Percentiles rank a stretch among this genome's conserved stretches.
phyloP scores from a whole-genome alignment of 208 protist genomes.

The Acanthamoeba comandoni region DNA sequence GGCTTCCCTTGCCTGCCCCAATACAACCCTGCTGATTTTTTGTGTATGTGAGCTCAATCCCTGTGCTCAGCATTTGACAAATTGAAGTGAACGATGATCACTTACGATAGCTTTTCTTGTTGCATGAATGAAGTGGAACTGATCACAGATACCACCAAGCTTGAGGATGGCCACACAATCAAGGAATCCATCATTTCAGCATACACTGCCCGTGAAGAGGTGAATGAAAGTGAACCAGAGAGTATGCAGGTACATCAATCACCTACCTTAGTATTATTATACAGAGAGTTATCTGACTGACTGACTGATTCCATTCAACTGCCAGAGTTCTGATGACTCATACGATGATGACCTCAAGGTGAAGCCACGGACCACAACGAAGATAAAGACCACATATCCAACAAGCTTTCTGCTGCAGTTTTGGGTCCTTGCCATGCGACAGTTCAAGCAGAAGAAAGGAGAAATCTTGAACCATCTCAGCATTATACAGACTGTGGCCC shows the following conservation, averaged over 20 bases:
- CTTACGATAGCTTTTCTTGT: no score
- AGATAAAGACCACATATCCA: conserved; percentile 6
- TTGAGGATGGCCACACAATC: background rate
- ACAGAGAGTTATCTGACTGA: background rate
- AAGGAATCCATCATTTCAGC: background rate
- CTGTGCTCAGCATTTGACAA: background rate
- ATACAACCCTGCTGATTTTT: conserved; percentile 79
- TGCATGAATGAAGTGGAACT: background rate
- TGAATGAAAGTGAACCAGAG: conserved; percentile 27
- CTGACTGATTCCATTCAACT: background rate
- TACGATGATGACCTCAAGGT: background rate
- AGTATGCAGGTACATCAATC: conserved; percentile 8
- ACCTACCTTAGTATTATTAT: background rate
- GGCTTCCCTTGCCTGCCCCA: background rate
- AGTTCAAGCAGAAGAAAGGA: conserved; percentile 73
- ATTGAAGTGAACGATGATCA: no score
- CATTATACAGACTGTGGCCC: conserved; percentile 62
- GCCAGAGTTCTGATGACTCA: background rate
- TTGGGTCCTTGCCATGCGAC: conserved; percentile 65
- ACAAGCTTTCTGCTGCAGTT: conserved; percentile 72
- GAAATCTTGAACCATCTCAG: conserved; percentile 20
- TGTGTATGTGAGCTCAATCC: background rate
- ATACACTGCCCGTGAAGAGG: background rate
- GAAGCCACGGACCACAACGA: background rate
- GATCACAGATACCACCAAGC: background rate